Evolutionary conservation across 257 asterid species (phyloP).

Genomic region (Coffea canephora): DNA sequence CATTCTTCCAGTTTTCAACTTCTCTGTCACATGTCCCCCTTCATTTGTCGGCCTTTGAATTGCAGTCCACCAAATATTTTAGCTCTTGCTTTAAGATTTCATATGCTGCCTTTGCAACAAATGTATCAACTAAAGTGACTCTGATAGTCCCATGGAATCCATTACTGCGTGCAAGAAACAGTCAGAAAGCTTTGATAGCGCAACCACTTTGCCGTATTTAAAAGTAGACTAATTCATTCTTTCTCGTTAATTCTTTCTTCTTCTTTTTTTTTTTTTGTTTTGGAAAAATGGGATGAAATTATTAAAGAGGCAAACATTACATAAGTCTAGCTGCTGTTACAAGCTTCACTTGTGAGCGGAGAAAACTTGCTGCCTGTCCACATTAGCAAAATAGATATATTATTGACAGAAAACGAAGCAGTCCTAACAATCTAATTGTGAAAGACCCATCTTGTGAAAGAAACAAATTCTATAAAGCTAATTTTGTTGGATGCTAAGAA

Average conservation of each 20-base stretch:
- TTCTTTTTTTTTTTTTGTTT: no score
- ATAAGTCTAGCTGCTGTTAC: no score
- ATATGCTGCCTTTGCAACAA: not conserved
- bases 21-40: not conserved
- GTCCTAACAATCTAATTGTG: no score
- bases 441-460: no score
- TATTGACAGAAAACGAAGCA: no score
- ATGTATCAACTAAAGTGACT: not conserved
- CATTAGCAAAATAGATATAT: no score
- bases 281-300: no score
- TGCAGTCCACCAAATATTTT: not conserved
- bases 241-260: not conserved
- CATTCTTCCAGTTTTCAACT: not conserved
- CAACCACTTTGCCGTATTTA: not conserved
- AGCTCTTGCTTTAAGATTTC: slow-evolving; percentile 4
- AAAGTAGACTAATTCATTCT: not conserved
- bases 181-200: not conserved
- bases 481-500: not conserved
- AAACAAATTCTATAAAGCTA: not conserved
- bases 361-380: no score
- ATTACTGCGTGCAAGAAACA: not conserved
- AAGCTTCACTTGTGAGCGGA: no score
- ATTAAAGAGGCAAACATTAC: no score
- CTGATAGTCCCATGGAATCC: not conserved
- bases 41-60: not conserved